phyloP scores from a whole-genome alignment of 1,139 yeast genomes.

The Lipomyces yarrowii region DNA sequence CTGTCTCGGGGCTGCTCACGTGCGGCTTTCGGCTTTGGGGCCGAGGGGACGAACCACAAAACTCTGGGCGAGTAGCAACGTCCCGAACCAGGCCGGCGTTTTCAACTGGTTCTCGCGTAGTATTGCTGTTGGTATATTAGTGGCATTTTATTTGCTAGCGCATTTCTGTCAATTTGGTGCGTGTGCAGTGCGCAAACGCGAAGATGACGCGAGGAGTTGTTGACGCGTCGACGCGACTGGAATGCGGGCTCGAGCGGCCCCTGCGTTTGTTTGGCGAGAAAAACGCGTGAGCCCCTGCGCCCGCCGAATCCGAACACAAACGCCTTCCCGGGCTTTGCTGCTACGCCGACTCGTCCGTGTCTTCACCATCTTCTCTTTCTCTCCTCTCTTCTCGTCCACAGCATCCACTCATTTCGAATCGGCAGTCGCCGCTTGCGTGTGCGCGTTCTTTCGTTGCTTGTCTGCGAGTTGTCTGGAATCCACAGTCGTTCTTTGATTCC shows the following conservation, averaged over 20 bases:
- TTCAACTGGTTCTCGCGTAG: background rate
- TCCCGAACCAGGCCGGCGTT: background rate
- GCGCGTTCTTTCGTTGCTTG: background rate
- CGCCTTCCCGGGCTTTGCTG: background rate
- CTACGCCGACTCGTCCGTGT: background rate
- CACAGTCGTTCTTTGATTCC: background rate
- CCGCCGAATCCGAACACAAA: background rate
- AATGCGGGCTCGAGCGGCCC: slow-evolving; percentile 3
- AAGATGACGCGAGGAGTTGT: background rate
- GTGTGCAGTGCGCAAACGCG: background rate
- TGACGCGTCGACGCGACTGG: background rate
- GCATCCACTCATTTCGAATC: background rate
- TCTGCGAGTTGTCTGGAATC: background rate
- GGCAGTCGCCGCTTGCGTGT: background rate
- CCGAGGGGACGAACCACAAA: no score
- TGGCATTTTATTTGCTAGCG: background rate
- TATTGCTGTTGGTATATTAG: no score
- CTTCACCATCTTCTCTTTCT: background rate
- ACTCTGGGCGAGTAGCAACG: no score
- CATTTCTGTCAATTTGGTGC: background rate
- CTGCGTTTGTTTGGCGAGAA: background rate
- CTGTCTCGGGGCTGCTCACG: no score
- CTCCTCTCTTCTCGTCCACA: background rate
- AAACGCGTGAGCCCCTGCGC: slow-evolving; percentile 7
- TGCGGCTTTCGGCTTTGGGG: no score